Evolutionary conservation across 1,139 yeast species (phyloP).

Genomic region (Candida freyschussii): DNA sequence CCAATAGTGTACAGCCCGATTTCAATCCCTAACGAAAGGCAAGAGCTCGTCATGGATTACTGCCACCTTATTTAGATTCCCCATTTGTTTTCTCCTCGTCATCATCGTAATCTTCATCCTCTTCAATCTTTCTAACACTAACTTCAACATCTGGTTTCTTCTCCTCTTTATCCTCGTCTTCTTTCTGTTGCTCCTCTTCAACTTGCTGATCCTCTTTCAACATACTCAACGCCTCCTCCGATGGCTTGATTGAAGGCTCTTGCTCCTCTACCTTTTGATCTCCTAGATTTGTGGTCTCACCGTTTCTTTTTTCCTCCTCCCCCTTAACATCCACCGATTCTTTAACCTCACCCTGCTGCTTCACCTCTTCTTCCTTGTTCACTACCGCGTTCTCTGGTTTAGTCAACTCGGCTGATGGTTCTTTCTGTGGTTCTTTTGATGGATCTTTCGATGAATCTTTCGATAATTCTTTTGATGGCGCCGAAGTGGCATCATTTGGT

Average conservation of each 20-base stretch:
- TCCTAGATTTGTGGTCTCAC: not conserved
- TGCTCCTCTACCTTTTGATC: constrained; percentile 9
- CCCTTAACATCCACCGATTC: constrained; percentile 5
- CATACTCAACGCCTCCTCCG: constrained; percentile 36
- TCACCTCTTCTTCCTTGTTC: constrained; percentile 1
- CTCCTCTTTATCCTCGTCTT: constrained; percentile 29
- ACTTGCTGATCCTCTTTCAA: constrained; percentile 40
- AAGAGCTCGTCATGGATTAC: too few species aligned
- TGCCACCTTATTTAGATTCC: constrained; percentile 6
- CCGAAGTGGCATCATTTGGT: constrained; percentile 1
- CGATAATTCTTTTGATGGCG: not conserved
- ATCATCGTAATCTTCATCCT: constrained; percentile 81
- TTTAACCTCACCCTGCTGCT: too few species aligned
- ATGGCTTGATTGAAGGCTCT: constrained; percentile 33
- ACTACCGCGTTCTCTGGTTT: constrained; percentile 2
- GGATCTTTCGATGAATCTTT: not conserved
- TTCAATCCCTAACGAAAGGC: too few species aligned
- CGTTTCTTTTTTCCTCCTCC: not conserved
- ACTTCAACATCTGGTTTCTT: constrained; percentile 46
- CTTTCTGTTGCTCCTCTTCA: constrained; percentile 32
- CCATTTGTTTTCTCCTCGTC: constrained; percentile 31
- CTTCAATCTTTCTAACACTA: constrained; percentile 68
- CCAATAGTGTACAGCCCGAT: too few species aligned
- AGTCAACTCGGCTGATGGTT: not conserved
- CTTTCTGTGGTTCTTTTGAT: constrained; percentile 5